phyloP scores from a whole-genome alignment of 2,329 filamentous ascomycete species.

The Chaetomiaceae sp. region DNA sequence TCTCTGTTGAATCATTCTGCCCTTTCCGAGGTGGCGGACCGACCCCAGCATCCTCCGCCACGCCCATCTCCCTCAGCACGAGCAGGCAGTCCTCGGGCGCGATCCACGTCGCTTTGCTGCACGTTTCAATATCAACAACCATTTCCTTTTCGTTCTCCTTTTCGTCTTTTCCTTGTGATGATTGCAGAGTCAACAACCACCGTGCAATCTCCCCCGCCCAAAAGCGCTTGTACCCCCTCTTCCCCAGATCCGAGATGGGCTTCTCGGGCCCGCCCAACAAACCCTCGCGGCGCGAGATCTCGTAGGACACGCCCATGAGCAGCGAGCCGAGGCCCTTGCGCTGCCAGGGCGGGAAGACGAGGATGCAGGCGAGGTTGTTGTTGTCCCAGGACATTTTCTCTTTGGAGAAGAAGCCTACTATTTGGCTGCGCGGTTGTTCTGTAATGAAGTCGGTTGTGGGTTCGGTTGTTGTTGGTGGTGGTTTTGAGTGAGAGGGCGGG shows the following conservation, averaged over 20 bases:
- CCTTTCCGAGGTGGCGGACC: conserved; percentile 31
- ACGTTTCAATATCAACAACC: conserved; percentile 63
- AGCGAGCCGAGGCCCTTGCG: conserved; percentile 81
- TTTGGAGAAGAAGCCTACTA: conserved; percentile 97
- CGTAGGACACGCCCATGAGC: conserved; percentile 90
- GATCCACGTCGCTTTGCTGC: conserved; percentile 78
- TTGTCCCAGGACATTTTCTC: conserved; percentile 99
- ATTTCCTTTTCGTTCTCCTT: conserved; percentile 35
- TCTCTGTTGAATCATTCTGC: too few relatives aligned
- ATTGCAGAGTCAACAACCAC: conserved; percentile 51
- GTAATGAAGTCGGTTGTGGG: conserved; percentile 7
- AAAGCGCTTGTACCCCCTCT: conserved; percentile 75
- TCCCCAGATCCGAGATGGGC: conserved; percentile 80
- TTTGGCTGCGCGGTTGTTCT: conserved; percentile 41
- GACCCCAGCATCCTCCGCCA: conserved; percentile 56
- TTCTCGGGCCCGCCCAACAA: conserved; percentile 90
- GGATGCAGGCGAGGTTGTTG: conserved; percentile 94
- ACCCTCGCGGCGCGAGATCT: conserved; percentile 78
- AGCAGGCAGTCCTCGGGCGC: conserved; percentile 75
- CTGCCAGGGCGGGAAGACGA: conserved; percentile 95
- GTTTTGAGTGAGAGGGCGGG: conserved; percentile 34
- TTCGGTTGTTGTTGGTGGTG: background rate
- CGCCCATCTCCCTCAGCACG: conserved; percentile 74
- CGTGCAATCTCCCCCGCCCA: conserved; percentile 82
- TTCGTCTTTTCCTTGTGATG: background rate